Evolutionary conservation across 345 rosid species (phyloP).

Genomic region (Eucalyptus sp.): DNA sequence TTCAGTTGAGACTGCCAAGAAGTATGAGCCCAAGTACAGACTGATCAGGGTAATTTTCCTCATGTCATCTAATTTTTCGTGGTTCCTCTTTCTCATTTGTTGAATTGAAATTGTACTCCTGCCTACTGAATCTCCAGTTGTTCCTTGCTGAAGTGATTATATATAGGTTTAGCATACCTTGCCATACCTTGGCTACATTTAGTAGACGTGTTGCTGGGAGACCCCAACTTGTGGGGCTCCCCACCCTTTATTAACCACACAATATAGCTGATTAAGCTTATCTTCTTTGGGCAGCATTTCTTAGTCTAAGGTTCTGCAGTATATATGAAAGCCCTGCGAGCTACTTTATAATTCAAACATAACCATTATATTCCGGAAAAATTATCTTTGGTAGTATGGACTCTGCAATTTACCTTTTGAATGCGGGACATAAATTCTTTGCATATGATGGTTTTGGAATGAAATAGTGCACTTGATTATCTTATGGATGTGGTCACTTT

Average conservation of each 20-base stretch:
- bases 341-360: neutral
- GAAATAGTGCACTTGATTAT: neutral
- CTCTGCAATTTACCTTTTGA: neutral
- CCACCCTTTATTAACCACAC: neutral
- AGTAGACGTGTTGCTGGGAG: neutral
- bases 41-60: constrained; percentile 73
- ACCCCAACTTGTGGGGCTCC: neutral
- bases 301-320: neutral
- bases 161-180: neutral
- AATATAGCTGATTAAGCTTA: neutral
- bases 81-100: neutral
- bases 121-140: neutral
- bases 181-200: neutral
- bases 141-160: neutral
- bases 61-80: neutral
- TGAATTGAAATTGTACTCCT: neutral
- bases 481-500: neutral
- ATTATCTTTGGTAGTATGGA: neutral
- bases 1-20: constrained; percentile 79
- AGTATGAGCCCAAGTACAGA: constrained; percentile 92
- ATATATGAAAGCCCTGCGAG: neutral
- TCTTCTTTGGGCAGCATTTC: neutral
- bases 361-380: neutral
- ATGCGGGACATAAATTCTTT: neutral
- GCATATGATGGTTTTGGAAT: neutral